Conservation (phyloP, 1,284 basidiomycete genomes). For the Athelia sp. region DNA sequence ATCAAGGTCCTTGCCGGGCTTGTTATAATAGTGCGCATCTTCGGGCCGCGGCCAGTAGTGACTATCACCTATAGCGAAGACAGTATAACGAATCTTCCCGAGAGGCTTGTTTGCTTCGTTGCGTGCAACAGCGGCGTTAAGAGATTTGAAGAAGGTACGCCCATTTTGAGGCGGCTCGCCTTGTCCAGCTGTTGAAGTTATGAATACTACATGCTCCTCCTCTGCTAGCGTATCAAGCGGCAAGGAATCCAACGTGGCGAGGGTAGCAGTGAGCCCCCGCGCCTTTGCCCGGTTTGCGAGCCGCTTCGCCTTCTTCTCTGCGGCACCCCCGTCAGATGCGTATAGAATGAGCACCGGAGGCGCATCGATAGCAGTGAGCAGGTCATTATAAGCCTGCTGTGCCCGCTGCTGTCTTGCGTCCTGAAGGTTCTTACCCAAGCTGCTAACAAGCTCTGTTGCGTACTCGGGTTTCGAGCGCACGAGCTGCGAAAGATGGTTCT, state of each 20-base stretch:
- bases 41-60: constrained; percentile 99
- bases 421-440: constrained; percentile 79
- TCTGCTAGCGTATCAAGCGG: constrained; percentile 69
- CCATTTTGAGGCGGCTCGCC: constrained; percentile 98
- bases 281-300: constrained; percentile 81
- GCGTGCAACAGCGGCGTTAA: constrained; percentile 63
- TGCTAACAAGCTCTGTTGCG: constrained; percentile 81
- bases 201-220: constrained; percentile 83
- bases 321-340: constrained; percentile 91
- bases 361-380: constrained; percentile 84
- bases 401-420: constrained; percentile 84
- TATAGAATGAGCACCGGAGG: constrained; percentile 88
- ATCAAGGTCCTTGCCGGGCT: constrained; percentile 91
- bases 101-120: constrained; percentile 45
- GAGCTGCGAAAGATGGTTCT: constrained; percentile 94
- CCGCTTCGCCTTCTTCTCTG: constrained; percentile 94
- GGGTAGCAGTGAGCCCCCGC: constrained; percentile 76
- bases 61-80: constrained; percentile 96
- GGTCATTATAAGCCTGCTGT: constrained; percentile 80
- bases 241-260: constrained; percentile 74
- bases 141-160: constrained; percentile 83
- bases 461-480: constrained; percentile 78
- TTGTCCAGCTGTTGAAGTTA: constrained; percentile 98
- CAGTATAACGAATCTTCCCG: constrained; percentile 66
- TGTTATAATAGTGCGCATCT: constrained; percentile 98